phyloP scores from a whole-genome alignment of 495 filamentous ascomycete species.

The Massariosphaeria phaeospora region DNA sequence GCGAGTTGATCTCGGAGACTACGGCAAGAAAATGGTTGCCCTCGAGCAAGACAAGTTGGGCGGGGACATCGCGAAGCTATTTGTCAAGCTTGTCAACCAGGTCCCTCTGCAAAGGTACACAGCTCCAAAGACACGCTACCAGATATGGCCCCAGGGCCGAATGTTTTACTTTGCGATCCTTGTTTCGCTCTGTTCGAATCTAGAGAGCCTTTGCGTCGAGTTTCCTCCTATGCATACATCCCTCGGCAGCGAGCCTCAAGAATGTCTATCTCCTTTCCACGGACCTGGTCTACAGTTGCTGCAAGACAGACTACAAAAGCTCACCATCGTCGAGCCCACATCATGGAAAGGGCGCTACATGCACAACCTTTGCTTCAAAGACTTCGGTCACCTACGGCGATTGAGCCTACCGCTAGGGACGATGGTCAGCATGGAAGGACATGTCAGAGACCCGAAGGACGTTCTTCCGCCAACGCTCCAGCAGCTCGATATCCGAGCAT shows the following conservation, averaged over 20 bases:
- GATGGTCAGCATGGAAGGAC: background rate
- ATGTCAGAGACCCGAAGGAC: background rate
- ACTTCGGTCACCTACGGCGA: background rate
- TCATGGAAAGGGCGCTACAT: background rate
- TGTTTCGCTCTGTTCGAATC: too few relatives aligned
- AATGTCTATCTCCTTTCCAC: background rate
- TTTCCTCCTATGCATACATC: too few relatives aligned
- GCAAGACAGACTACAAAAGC: background rate
- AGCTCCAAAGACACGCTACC: too few relatives aligned
- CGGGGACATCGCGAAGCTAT: background rate
- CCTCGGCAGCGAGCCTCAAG: too few relatives aligned
- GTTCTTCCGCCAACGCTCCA: background rate
- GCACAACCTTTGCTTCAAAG: background rate
- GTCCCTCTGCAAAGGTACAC: too few relatives aligned
- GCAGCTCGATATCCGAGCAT: background rate
- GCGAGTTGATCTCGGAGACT: slow-evolving; percentile 6
- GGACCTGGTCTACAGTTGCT: background rate
- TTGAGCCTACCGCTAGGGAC: background rate
- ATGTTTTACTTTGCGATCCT: slow-evolving; percentile 3
- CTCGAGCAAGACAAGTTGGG: background rate
- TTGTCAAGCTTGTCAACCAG: background rate
- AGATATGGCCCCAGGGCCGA: too few relatives aligned
- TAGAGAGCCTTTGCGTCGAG: too few relatives aligned
- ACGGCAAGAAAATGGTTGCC: background rate
- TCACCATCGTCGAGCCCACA: background rate